Evolutionary conservation across 441 rosid genomes (phyloP), one percentile per base, ranked within the genome.

Genomic region (Brassica balearica): DNA sequence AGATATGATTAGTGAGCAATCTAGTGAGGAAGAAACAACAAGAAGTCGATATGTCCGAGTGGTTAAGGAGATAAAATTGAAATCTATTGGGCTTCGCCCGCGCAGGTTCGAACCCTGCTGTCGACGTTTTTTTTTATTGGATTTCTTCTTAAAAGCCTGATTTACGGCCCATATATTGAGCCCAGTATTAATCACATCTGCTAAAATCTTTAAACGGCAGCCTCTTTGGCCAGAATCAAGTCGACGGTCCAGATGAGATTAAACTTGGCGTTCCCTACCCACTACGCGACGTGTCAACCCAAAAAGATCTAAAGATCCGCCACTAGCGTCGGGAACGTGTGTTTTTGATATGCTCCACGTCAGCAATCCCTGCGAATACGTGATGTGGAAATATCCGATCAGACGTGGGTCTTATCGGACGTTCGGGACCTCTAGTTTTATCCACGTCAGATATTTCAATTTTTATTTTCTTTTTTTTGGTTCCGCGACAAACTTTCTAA

Each of bases 11-110:
- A 14, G 9, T 2, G 3, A 14, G 3, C 1, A 6, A 2, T 6
- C 17, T 10, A 10, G 29, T 59, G 32, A 59, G n/a, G 2, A 0
- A 20, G 1, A 20, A 3, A 43, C 0, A 0, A 0, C 53, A 43
- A 14, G 2, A 59, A 17, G 98, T 91, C 97, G 91, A 92, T 90
- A 93, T 96, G 99, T 93, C 93, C 91, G 97, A 91, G 99, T 90
- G 94, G 99, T 92, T 89, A 96, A 94, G 97, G 98, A 94, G 97
- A 91, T 86, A 89, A 96, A 94, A 98, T 94, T 90, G 93, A 95
- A 92, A 89, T 93, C 94, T 92, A 84, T 92, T 93, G 97, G 97
- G 94, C 92, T 86, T 11, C 77, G 97, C 96, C 95, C 89, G 97
- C 95, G 95, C 96, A 90, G 92, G 97, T 92, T 96, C 92, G 97